Evolutionary conservation across 495 filamentous ascomycete species (phyloP).

Genomic region (Lasiosphaeria miniovina): DNA sequence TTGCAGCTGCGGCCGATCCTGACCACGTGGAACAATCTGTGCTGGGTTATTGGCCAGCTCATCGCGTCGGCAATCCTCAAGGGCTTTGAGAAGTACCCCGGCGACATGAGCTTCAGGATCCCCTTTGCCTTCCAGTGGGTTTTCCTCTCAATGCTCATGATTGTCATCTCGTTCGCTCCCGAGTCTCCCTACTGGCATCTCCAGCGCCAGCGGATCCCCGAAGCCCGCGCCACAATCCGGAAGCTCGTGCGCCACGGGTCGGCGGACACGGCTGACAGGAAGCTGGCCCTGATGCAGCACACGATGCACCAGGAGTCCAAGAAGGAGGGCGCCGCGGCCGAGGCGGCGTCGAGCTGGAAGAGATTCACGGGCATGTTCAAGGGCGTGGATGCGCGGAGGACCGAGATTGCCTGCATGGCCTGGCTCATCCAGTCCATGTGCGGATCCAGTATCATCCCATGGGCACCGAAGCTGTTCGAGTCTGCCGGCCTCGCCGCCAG

Average conservation of each 20-base stretch:
- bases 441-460: conserved; percentile 67
- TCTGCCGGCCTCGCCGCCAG: conserved; percentile 58
- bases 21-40: conserved; percentile 66
- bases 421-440: conserved; percentile 71
- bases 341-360: neutral
- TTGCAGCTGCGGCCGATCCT: conserved; percentile 55
- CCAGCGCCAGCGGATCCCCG: conserved; percentile 52
- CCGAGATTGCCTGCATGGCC: conserved; percentile 63
- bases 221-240: conserved; percentile 43
- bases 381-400: conserved; percentile 63
- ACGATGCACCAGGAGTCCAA: conserved; percentile 60
- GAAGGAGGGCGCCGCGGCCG: conserved; percentile 29
- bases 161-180: conserved; percentile 61
- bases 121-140: conserved; percentile 69
- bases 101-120: conserved; percentile 58
- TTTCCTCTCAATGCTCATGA: conserved; percentile 60
- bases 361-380: conserved; percentile 57
- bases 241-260: conserved; percentile 51
- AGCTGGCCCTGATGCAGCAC: conserved; percentile 66
- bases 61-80: conserved; percentile 59
- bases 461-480: conserved; percentile 66
- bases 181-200: conserved; percentile 80
- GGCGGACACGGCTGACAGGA: conserved; percentile 54
- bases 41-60: conserved; percentile 67
- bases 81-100: conserved; percentile 46